A percentile compares a stretch with the other conserved stretches of the same genome.
Conservation (phyloP, 2,329 filamentous ascomycete species). For the Verticillium zaregamsianum region DNA sequence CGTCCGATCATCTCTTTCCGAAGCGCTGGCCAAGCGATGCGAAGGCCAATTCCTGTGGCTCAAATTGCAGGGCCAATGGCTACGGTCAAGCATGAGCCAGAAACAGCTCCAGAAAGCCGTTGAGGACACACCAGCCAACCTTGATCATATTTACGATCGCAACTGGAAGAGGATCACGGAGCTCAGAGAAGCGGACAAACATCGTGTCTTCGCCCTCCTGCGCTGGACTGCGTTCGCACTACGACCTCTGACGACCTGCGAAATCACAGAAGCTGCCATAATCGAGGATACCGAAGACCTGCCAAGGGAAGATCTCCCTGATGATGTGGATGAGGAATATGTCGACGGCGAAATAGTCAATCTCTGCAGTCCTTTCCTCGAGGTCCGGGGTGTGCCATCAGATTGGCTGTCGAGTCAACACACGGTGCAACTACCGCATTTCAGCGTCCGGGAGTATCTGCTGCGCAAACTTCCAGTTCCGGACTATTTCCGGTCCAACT, state of each 20-base stretch:
- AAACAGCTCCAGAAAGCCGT: conserved; percentile 23
- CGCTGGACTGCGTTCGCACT: conserved; percentile 22
- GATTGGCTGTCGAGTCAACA: fast-evolving
- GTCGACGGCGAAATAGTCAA: conserved; percentile 20
- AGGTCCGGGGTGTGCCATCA: conserved; percentile 8
- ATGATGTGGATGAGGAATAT: conserved; percentile 22
- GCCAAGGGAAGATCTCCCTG: conserved; percentile 17
- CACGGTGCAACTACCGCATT: conserved; percentile 16
- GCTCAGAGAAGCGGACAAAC: conserved; percentile 7
- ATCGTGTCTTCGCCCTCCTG: conserved; percentile 21
- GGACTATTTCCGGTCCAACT: neutral
- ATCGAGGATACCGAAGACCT: conserved; percentile 16
- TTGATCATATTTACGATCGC: conserved; percentile 23
- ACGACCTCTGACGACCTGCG: conserved; percentile 14
- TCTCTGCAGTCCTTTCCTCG: conserved; percentile 24
- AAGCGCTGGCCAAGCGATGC: conserved; percentile 19
- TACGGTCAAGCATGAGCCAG: conserved; percentile 19
- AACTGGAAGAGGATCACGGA: conserved; percentile 20
- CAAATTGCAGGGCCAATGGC: conserved; percentile 20
- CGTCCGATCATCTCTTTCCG: conserved; percentile 13
- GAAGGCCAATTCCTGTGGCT: conserved; percentile 30
- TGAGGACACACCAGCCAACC: conserved; percentile 18
- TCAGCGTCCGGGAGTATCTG: conserved; percentile 16
- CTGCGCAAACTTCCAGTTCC: conserved; percentile 5
- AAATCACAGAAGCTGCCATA: conserved; percentile 19